Percentiles rank a stretch among this genome's conserved stretches.
Conservation (phyloP, 352 stramenopile species). For the Globisporangium spinosum region DNA sequence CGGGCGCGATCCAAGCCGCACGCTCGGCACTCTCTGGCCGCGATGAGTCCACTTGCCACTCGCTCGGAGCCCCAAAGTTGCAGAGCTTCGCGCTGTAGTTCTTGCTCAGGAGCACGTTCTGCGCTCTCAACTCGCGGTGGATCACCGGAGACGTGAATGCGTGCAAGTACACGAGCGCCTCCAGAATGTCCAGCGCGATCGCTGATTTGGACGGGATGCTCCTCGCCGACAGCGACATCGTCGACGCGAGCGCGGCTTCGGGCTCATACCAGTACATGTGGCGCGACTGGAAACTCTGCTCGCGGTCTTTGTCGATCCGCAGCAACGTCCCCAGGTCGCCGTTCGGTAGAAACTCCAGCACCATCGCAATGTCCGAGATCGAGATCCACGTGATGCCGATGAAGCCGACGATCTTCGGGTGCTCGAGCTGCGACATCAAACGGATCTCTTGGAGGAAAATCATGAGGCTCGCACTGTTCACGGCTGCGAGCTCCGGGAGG, state of each 20-base stretch:
- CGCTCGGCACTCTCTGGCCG: slow-evolving; percentile 76
- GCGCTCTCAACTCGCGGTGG: slow-evolving; percentile 72
- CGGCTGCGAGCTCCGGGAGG: slow-evolving; percentile 58
- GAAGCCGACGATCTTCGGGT: slow-evolving; percentile 82
- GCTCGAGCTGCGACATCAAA: slow-evolving; percentile 66
- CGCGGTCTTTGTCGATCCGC: slow-evolving; percentile 24
- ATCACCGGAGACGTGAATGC: slow-evolving; percentile 80
- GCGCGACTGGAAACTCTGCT: slow-evolving; percentile 12
- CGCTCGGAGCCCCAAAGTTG: slow-evolving; percentile 75
- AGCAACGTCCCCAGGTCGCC: slow-evolving; percentile 70
- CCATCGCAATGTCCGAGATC: slow-evolving; percentile 73
- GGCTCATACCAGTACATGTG: slow-evolving; percentile 13
- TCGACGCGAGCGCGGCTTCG: slow-evolving; percentile 17
- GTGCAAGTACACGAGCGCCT: slow-evolving; percentile 82
- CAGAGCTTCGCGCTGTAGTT: slow-evolving; percentile 72
- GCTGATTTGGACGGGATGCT: slow-evolving; percentile 35
- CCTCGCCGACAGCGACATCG: slow-evolving; percentile 18
- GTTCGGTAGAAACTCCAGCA: slow-evolving; percentile 78
- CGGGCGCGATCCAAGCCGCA: slow-evolving; percentile 79
- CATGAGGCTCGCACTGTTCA: slow-evolving; percentile 13
- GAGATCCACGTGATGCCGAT: slow-evolving; percentile 83
- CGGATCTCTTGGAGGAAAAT: slow-evolving; percentile 81
- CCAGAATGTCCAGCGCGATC: slow-evolving; percentile 72
- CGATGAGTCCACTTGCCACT: slow-evolving; percentile 68
- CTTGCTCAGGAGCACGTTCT: slow-evolving; percentile 67